These are phyloP conservation scores for Spinacia oleracea DNA, from an alignment of 179 eudicot genomes.

Conservation along the genomic window DNA sequence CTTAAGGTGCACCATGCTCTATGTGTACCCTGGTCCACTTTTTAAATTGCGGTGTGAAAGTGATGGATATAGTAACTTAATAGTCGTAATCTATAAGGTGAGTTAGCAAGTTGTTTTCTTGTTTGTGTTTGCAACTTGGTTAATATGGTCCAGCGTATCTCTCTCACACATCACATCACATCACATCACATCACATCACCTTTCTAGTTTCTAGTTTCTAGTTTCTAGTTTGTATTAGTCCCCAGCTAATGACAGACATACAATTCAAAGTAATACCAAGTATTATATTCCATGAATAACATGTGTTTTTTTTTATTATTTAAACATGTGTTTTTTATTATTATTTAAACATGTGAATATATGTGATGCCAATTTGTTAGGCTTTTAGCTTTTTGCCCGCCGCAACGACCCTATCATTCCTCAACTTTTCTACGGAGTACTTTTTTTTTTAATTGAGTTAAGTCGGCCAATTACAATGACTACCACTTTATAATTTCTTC, in stretches of 20 bases:
- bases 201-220: too few species aligned
- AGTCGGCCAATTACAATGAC: not conserved
- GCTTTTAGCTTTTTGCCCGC: not conserved
- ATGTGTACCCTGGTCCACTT: too few species aligned
- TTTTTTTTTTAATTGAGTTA: not conserved
- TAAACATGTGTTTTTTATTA: not conserved
- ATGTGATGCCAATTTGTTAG: slow-evolving; percentile 11
- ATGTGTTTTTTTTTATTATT: not conserved
- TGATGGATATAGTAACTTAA: too few species aligned
- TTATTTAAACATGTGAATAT: not conserved
- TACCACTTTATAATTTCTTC: too few species aligned
- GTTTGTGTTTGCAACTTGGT: not conserved
- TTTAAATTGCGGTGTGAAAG: too few species aligned
- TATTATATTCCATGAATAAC: slow-evolving; percentile 4
- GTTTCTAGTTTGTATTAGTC: too few species aligned
- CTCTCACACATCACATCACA: too few species aligned
- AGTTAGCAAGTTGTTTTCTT: not conserved
- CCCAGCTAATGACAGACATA: not conserved
- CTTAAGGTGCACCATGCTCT: too few species aligned
- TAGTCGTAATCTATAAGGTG: not conserved
- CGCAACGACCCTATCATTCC: not conserved
- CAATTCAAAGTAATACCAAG: not conserved
- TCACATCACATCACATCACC: too few species aligned
- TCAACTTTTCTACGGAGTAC: not conserved
- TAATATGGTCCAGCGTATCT: too few species aligned